Evolutionary conservation across 1,284 basidiomycete species (phyloP), one percentile per base, ranked within the genome.

Genomic region (Filobasidium uniguttulatum): DNA sequence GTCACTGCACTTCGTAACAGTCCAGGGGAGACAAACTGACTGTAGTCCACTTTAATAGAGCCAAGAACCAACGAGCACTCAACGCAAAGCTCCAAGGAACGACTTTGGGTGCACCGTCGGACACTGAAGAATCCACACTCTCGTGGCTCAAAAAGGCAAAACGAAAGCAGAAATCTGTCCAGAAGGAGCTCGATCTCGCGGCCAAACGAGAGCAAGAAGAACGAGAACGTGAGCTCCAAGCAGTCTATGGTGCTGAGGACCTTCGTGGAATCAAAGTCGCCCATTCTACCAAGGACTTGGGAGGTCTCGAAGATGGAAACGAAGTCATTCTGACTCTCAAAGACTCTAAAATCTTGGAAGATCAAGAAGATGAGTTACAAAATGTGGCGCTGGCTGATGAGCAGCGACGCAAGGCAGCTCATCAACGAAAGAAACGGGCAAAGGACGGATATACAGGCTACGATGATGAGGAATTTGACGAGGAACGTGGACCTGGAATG

Each of bases 311-410:
- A 53, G 88, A 90, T 66, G 93, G 94, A 58, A 85, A 94, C 68
- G 90, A 88, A 58, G 80, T 82, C 55, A 86, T 98, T 71, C 81
- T 99, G 57, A 99, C 94, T 1, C 74, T 99, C 61, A 91, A 93
- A 76, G 94, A 99, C 65, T 83, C 82, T 60, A 80, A 85, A 31
- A 84, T 99, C 49, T 80, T 98, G 28, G 90, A 87, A 60, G 85
- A 94, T 75, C 88, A 87, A 85, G 94, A 98, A 80, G 94, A 98
- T 69, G 93, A 96, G 69, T 76, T 98, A 17, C 85, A 94, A 70
- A 96, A 98, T 60, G 74, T 93, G 44, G 85, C 90, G 59, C 77
- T 97, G 72, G 87, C 85, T 0, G 89, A 94, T 64, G 77, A 77
- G 43, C 88, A 90, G 60, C 77, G 77, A 9, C 77, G 78, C 20